Base-by-base conservation (phyloP, 2,329 filamentous ascomycete species). In the Aspergillus pseudoterreus region DNA sequence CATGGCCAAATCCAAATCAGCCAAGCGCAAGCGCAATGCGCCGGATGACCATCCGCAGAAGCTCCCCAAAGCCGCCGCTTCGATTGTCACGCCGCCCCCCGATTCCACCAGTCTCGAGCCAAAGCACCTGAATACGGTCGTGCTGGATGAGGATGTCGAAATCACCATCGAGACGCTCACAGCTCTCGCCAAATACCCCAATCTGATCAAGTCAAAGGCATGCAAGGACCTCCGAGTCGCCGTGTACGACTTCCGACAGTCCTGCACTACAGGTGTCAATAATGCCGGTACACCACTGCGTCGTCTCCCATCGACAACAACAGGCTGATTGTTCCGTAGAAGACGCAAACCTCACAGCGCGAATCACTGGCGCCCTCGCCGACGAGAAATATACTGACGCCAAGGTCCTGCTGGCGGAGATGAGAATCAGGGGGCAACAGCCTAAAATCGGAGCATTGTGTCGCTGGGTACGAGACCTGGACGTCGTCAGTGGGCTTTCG, bases 391-490 rank as follows among this genome's bases (percentile, higher is more conserved):
- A 84, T 57, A 76, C 75, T 9, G 85, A 88, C n/a, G 84, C 85
- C 4, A 78, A 78, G 47, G 78, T 88, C 14, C 64, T 87, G 12
- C 77, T 89, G 1, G 80, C 85, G 0, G 85, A 88, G 71, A 88
- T 88, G 85, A 77, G 80, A 27, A 82, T 88, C 15, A 75, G 85
- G n/a, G 73, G 76, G 3, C 78, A 88, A 55, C 78, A 81, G 15
- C 85, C 85, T 0, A 86, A 86, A 58, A 71, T 88, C 0, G 86
- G 86, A 17, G 84, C 85, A 1, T 69, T 88, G 6, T 88, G 85
- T 65, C 81, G 86, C 51, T 89, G 86, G 86, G 85, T 88, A 4
- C 79, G 86, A 51, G 85, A 87, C 62, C 72, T 88, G 22, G 85
- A 88, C 60, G 81, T 87, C 21, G 81, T 87, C 45, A 86, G 82